A percentile compares a stretch with the other conserved stretches of the same genome.
These are phyloP conservation scores for Daldinia grandis DNA, from an alignment of 495 filamentous ascomycete genomes.

Conservation along the genomic window DNA sequence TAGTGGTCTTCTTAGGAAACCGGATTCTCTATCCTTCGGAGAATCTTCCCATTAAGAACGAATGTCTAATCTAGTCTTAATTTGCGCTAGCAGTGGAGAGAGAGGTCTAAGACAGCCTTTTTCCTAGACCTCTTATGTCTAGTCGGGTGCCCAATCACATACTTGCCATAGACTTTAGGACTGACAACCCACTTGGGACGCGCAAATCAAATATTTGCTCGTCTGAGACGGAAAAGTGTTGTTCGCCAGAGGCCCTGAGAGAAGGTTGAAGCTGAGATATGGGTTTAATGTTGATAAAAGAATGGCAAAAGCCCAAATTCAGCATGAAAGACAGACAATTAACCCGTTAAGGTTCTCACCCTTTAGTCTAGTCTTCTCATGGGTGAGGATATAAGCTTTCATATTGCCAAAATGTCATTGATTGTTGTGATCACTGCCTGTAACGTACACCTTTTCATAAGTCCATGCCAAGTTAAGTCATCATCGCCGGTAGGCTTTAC, in stretches of 20 bases:
- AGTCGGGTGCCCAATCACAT: background rate
- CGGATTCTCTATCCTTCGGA: background rate
- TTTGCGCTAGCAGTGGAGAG: background rate
- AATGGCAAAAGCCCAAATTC: background rate
- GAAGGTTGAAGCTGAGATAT: background rate
- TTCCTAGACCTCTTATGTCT: background rate
- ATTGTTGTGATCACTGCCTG: slow-evolving; percentile 6
- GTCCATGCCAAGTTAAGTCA: slow-evolving; percentile 11
- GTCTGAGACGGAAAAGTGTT: background rate
- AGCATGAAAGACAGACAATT: background rate
- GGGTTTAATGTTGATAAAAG: background rate
- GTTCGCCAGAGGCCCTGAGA: background rate
- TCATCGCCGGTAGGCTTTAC: slow-evolving; percentile 16
- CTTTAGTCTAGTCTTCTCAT: background rate
- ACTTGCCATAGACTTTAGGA: background rate
- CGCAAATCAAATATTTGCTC: background rate
- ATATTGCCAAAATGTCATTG: slow-evolving; percentile 9
- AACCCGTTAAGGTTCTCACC: background rate
- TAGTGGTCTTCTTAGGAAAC: background rate
- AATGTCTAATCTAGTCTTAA: background rate
- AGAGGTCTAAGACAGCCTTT: background rate
- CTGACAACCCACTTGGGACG: slow-evolving; percentile 1
- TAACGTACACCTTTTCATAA: slow-evolving; percentile 30
- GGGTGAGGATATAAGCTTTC: background rate
- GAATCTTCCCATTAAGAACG: background rate